Evolutionary conservation across 176 grass and related monocot genomes (phyloP).

Genomic region (Juncus effusus): DNA sequence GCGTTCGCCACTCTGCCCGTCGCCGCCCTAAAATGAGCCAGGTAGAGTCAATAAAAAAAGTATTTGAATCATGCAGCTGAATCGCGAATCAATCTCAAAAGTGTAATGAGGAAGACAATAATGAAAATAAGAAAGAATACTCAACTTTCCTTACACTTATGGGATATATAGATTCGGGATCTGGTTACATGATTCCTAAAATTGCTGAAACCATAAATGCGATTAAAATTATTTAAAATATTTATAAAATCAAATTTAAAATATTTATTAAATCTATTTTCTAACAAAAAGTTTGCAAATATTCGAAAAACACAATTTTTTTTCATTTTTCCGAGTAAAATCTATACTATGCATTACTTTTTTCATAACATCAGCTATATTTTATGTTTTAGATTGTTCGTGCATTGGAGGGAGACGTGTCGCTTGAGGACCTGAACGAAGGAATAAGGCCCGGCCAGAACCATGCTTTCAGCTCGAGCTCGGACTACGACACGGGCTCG

Average conservation of each 20-base stretch:
- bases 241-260: not conserved
- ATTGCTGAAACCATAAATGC: no score
- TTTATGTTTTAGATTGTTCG: slow-evolving; percentile 50
- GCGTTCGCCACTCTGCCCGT: slow-evolving; percentile 79
- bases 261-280: not conserved
- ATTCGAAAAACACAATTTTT: no score
- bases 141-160: not conserved
- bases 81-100: not conserved
- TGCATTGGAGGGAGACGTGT: slow-evolving; percentile 80
- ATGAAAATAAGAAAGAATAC: not conserved
- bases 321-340: not conserved
- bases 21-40: slow-evolving; percentile 94
- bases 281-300: not conserved
- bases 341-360: not conserved
- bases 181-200: no score
- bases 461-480: slow-evolving; percentile 58
- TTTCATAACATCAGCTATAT: not conserved
- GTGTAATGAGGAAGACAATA: not conserved
- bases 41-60: slow-evolving; percentile 21
- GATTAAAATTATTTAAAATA: not conserved
- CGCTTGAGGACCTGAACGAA: slow-evolving; percentile 84
- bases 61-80: not conserved
- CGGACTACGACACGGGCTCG: slow-evolving; percentile 54
- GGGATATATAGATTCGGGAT: no score
- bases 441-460: slow-evolving; percentile 79